These are phyloP conservation scores for Vanrija sp. DNA, from an alignment of 1,284 basidiomycete genomes.

Conservation along the genomic window DNA sequence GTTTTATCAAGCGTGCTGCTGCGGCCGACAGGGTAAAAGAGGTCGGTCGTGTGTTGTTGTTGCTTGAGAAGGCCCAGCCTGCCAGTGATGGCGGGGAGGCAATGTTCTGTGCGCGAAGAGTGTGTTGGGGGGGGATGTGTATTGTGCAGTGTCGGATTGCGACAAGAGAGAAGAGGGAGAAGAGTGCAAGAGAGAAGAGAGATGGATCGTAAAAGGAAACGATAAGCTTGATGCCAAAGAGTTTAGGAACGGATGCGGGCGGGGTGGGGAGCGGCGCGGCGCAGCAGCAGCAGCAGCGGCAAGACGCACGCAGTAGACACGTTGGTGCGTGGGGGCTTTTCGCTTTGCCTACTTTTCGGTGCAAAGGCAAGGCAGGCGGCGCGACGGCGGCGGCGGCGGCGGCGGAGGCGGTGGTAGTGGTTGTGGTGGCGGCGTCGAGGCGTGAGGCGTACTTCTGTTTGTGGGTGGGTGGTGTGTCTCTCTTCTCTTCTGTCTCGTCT, in stretches of 20 bases:
- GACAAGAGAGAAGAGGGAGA: no score
- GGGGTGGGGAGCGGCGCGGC: neutral
- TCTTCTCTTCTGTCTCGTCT: no score
- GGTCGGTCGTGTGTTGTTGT: no score
- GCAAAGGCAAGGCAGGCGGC: no score
- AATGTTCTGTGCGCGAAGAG: neutral
- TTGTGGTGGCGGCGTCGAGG: neutral
- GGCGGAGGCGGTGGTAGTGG: neutral
- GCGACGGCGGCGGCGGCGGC: no score
- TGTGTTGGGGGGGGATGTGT: neutral
- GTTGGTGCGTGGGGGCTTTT: neutral
- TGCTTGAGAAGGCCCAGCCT: no score
- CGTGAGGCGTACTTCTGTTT: neutral
- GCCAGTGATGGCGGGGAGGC: neutral
- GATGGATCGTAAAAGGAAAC: neutral
- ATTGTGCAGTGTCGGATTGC: neutral
- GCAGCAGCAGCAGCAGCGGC: neutral
- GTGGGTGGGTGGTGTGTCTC: no score
- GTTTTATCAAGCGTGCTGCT: no score
- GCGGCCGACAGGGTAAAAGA: no score
- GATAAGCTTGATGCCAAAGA: constrained; percentile 6
- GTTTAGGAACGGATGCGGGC: neutral
- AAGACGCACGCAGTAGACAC: neutral
- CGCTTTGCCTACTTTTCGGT: no score
- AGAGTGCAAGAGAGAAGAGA: neutral